phyloP scores from a whole-genome alignment of 2,329 filamentous ascomycete species.

The Calonectria pauciramosa region DNA sequence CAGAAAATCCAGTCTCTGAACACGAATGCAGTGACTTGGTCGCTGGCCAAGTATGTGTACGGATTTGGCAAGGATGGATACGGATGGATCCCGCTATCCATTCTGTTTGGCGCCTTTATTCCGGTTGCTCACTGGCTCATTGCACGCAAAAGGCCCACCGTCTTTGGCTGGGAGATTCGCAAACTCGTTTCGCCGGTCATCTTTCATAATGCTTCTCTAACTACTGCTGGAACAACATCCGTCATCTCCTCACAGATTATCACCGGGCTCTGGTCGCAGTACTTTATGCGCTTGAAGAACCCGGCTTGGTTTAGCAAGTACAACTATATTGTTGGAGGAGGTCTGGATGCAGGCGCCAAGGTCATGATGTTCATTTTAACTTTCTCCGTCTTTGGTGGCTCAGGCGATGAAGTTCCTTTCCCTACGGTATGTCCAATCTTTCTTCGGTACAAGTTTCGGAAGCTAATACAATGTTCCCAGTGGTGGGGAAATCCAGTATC shows the following conservation, averaged over 20 bases:
- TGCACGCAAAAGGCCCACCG: not conserved
- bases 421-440: constrained; percentile 4
- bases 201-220: not conserved
- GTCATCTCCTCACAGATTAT: not conserved
- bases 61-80: constrained; percentile 2
- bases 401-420: constrained; percentile 31
- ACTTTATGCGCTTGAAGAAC: not conserved
- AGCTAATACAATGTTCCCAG: not conserved
- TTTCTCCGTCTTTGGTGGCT: constrained; percentile 36
- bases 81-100: not conserved
- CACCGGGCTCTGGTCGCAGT: not conserved
- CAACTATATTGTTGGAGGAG: constrained; percentile 29
- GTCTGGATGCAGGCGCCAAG: constrained; percentile 38
- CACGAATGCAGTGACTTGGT: constrained; percentile 1
- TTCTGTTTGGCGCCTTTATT: not conserved
- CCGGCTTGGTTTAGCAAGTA: constrained; percentile 25
- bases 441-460: not conserved
- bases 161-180: not conserved
- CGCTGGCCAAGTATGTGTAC: not conserved
- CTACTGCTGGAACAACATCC: not conserved
- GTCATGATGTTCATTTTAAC: constrained; percentile 41
- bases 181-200: not conserved
- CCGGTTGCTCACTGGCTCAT: not conserved
- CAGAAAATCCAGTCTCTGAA: not conserved
- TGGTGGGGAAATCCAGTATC: not conserved